A percentile compares a stretch with the other conserved stretches of the same genome.
These are phyloP conservation scores for Rhizophora apiculata DNA, from an alignment of 345 rosid genomes.

Conservation along the genomic window DNA sequence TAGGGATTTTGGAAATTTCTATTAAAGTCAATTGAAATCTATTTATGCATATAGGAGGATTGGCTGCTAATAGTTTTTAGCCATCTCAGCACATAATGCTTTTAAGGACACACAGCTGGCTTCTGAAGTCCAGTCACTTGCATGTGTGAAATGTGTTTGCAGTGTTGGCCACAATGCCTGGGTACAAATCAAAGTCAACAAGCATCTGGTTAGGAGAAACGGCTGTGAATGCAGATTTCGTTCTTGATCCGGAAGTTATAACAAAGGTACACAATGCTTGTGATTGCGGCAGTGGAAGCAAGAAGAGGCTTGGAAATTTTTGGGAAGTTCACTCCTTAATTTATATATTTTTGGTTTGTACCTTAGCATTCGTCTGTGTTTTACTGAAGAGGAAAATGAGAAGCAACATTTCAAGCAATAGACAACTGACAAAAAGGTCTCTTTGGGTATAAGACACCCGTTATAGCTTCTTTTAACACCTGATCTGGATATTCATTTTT, in stretches of 20 bases:
- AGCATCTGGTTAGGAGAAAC: conserved; percentile 58
- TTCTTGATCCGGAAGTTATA: conserved; percentile 63
- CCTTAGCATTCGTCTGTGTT: conserved; percentile 49
- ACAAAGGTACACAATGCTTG: conserved; percentile 38
- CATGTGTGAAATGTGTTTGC: conserved; percentile 13
- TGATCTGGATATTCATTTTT: too few species aligned
- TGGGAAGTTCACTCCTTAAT: conserved; percentile 47
- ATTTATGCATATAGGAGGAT: too few species aligned
- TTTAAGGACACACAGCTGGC: too few species aligned
- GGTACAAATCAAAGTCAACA: conserved; percentile 69
- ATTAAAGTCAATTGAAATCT: too few species aligned
- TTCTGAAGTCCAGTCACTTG: too few species aligned
- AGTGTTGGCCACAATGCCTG: conserved; percentile 67
- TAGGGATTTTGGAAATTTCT: too few species aligned
- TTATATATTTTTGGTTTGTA: conserved; percentile 39
- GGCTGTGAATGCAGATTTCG: conserved; percentile 61
- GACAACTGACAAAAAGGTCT: conserved; percentile 39
- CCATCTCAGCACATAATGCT: too few species aligned
- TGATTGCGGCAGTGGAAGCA: conserved; percentile 38
- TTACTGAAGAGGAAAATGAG: conserved; percentile 51
- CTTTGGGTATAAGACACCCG: conserved; percentile 20
- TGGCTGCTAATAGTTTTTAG: too few species aligned
- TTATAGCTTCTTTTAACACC: background rate
- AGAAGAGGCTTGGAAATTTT: conserved; percentile 29
- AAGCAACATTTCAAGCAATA: conserved; percentile 42